Base-by-base conservation (phyloP, 1,139 yeast species). In the Geotrichum australiense region DNA sequence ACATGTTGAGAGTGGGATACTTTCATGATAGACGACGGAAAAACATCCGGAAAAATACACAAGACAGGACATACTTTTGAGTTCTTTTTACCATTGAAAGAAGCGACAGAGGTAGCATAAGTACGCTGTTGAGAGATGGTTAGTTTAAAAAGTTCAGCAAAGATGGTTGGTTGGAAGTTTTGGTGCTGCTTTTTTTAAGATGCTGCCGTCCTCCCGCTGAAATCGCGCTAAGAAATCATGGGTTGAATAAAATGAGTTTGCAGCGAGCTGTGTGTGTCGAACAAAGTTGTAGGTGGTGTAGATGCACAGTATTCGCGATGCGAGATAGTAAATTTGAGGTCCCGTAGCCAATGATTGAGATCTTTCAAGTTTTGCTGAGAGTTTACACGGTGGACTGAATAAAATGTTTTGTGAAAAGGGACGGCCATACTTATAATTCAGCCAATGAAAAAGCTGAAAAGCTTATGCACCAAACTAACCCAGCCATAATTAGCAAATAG, bases 41-140 rank as follows among this genome's bases (percentile, higher is more conserved):
- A 34, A 41, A 41, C 28, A n/a, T n/a, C 30, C 38, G 35, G 18
- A 33, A 34, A 31, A 25, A 19, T 19, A 18, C 14, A 15, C 5
- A 19, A 31, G 25, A 15, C n/a, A 8, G 19, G 11, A 48, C 56
- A 7, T 44, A 53, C 57, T 45, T 76, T 71, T 41, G 75, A 66
- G 53, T 74, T 74, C 62, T 76, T 75, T 55, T 64, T 55, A 53
- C 80, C 81, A 48, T 68, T 66, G 67, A 66, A 76, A 52, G 75
- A 71, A 53, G 81, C 82, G 39, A 78, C 80, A 43, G 71, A 64
- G 46, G 70, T 62, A 34, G 70, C 62, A 52, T 66, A 66, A 27
- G 54, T 48, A 60, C 68, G 45, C 48, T 45, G 28, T 10, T 2
- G 23, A 23, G 15, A n/a, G n/a, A n/a, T n/a, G n/a, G n/a, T n/a